Evolutionary conservation across 2,329 filamentous ascomycete species (phyloP), one percentile per base, ranked within the genome.

Genomic region (Sclerotinia glacialis): DNA sequence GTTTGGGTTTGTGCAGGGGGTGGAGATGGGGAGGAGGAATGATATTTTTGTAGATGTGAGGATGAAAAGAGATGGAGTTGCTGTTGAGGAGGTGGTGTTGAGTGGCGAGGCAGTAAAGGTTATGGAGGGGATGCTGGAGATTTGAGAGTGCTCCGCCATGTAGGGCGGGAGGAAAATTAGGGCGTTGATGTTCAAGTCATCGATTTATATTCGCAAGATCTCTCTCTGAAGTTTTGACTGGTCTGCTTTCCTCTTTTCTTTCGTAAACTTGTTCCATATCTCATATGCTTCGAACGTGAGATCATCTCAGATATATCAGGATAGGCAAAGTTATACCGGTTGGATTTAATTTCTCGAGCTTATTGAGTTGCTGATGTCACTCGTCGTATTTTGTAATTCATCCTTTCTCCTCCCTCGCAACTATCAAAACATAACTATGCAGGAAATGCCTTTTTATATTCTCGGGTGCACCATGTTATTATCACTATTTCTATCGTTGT

Each of bases 1-100:
- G 8, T 73, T 65, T 68, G 78, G 81, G 67, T 78, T 90, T 69
- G 83, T 83, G 67, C 88, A 90, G 77, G 88, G 87, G 0, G 85
- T 89, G 12, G 87, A 90, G 77, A 89, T 90, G 84, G 87, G 86
- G 52, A 71, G 66, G 52, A 52, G 47, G 37, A 73, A 72, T 68
- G 64, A 73, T n/a, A 74, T 73, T 62, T 54, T 34, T 26, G 72
- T 72, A 4, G 69, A 73, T 52, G 72, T 73, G 53, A 68, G 53
- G 42, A 63, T 50, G 42, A 47, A 46, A 18, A 66, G 59, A 5
- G 64, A 61, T 31, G 69, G 66, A 0, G 44, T 12, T n/a, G 65
- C 31, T 28, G 67, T 74, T 26, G 63, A 70, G 44, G 69, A 66
- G 16, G 70, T 74, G 7, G 16, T 69, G 14, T 62, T 74, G 40